Conservation (phyloP, 345 rosid species). For the Eucalyptus cloeziana region DNA sequence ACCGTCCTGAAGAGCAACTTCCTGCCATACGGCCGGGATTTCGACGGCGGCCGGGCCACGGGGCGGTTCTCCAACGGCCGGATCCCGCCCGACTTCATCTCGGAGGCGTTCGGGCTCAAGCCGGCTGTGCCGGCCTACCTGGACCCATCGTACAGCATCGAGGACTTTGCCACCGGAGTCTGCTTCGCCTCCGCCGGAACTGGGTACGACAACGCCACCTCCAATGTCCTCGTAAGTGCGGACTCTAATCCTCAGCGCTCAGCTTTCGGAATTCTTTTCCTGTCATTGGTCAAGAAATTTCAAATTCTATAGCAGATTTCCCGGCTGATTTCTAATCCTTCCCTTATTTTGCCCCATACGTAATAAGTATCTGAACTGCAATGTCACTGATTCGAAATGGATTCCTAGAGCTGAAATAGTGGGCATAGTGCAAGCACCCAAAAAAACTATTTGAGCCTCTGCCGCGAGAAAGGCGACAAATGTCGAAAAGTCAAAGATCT, state of each 20-base stretch:
- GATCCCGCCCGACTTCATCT: constrained; percentile 38
- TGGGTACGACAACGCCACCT: constrained; percentile 43
- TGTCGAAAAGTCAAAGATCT: neutral
- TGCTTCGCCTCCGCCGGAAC: constrained; percentile 57
- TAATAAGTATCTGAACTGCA: neutral
- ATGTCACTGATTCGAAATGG: neutral
- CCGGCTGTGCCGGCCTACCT: constrained; percentile 43
- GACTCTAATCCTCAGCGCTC: neutral
- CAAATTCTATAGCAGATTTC: neutral
- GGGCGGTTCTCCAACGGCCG: constrained; percentile 53
- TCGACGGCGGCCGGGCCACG: constrained; percentile 25
- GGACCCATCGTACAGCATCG: constrained; percentile 26
- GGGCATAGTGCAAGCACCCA: neutral
- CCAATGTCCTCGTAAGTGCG: constrained; percentile 34
- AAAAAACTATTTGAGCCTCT: neutral
- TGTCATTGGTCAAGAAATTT: neutral
- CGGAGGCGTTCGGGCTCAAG: constrained; percentile 44
- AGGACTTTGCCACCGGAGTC: constrained; percentile 42
- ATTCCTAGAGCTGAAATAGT: neutral
- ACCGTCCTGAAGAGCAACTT: constrained; percentile 45
- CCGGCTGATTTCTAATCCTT: neutral
- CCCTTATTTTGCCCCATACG: neutral
- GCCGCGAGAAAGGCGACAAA: neutral
- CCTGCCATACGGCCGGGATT: constrained; percentile 45
- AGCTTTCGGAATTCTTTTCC: neutral